A percentile compares a stretch with the other conserved stretches of the same genome.
Evolutionary conservation across 129 eudicot species (phyloP).

Genomic region (Escallonia herrerae): DNA sequence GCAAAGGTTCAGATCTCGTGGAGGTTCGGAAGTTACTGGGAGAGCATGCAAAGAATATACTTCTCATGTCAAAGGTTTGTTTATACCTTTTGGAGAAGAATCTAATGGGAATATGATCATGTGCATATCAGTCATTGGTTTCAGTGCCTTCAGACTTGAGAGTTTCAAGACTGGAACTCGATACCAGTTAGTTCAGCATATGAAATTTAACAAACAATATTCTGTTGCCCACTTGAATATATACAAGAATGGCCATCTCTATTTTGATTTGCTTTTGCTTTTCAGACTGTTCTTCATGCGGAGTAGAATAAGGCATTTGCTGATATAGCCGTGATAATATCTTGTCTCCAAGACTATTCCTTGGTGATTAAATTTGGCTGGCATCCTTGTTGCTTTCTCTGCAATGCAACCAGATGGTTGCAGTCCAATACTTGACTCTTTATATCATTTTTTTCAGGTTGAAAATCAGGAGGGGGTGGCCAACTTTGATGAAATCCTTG

Average conservation of each 20-base stretch:
- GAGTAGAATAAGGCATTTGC: not conserved
- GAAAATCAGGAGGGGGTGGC: conserved; percentile 39
- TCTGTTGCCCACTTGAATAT: no score
- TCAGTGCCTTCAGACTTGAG: no score
- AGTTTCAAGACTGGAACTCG: no score
- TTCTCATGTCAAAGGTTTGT: conserved; percentile 34
- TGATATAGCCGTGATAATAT: no score
- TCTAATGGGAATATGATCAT: not conserved
- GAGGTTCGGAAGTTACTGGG: conserved; percentile 30
- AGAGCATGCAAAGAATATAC: conserved; percentile 23
- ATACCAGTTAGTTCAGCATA: no score
- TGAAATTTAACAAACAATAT: no score
- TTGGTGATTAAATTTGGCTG: not conserved
- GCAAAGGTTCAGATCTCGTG: conserved; percentile 34
- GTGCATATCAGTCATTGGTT: not conserved
- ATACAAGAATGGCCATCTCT: no score
- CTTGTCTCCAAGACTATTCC: not conserved
- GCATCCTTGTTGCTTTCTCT: not conserved
- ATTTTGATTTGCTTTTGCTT: no score
- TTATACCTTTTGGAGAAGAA: not conserved
- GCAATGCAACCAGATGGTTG: not conserved
- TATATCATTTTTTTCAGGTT: conserved; percentile 12
- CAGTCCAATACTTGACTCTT: not conserved
- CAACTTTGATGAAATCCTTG: conserved; percentile 37
- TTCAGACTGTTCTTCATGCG: not conserved